Conservation (phyloP, 306 rosid species). For the Prunus salicina region DNA sequence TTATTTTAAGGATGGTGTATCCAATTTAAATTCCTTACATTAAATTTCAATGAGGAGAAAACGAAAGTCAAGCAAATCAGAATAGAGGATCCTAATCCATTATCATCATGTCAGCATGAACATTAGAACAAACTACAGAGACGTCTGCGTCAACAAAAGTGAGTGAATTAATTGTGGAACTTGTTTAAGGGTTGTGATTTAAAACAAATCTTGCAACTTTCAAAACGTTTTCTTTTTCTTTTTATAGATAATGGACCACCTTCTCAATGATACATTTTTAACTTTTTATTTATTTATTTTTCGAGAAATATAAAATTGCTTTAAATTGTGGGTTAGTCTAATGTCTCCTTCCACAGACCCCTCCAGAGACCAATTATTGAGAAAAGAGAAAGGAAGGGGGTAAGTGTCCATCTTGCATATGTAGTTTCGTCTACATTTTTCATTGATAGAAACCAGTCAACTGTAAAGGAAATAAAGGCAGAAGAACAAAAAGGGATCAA, state of each 20-base stretch:
- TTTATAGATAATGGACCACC: neutral
- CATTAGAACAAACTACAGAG: neutral
- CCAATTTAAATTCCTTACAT: too few relatives aligned
- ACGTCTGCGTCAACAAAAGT: constrained; percentile 6
- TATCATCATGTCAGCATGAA: neutral
- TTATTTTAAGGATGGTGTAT: too few relatives aligned
- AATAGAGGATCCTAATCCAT: too few relatives aligned
- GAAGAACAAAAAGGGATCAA: neutral
- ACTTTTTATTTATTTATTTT: neutral
- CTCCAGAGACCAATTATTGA: constrained; percentile 4
- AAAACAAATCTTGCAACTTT: neutral
- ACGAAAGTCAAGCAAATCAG: too few relatives aligned
- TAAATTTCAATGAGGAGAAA: too few relatives aligned
- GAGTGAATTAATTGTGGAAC: neutral
- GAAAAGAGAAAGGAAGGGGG: neutral
- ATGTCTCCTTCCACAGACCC: neutral
- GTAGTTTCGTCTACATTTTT: neutral
- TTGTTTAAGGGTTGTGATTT: neutral
- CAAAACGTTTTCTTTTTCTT: neutral
- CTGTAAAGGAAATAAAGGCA: neutral
- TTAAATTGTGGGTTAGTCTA: neutral
- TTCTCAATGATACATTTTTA: neutral
- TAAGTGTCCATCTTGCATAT: neutral
- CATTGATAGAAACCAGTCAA: neutral
- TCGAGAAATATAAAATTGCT: neutral